phyloP scores from a whole-genome alignment of 257 asterid genomes.

The Echium plantagineum region DNA sequence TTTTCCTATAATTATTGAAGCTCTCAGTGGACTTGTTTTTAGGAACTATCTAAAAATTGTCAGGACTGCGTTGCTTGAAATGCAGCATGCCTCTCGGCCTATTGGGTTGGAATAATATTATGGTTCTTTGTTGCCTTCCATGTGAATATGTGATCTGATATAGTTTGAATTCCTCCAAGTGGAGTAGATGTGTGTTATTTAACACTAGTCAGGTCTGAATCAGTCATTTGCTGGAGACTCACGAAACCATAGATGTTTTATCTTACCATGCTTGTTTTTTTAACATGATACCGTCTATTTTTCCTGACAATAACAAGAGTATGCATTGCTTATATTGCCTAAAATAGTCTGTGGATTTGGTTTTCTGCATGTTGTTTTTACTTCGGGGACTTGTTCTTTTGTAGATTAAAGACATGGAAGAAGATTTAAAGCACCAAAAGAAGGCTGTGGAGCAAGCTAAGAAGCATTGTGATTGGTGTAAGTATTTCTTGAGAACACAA shows the following conservation, averaged over 20 bases:
- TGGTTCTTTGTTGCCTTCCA: neutral
- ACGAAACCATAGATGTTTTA: neutral
- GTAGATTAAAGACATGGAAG: slow-evolving; percentile 84
- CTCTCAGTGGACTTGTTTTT: too few species aligned
- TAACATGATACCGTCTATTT: neutral
- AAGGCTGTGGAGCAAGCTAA: slow-evolving; percentile 61
- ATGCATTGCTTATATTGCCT: neutral
- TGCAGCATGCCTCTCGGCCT: too few species aligned
- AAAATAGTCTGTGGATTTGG: slow-evolving; percentile 6
- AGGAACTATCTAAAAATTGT: too few species aligned
- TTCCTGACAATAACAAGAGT: neutral
- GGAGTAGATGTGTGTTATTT: neutral
- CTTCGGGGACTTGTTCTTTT: slow-evolving; percentile 10
- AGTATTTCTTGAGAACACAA: slow-evolving; percentile 21
- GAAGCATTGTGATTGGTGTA: slow-evolving; percentile 36
- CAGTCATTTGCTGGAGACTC: neutral
- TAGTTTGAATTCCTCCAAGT: neutral
- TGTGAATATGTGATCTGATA: too few species aligned
- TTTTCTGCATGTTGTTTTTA: slow-evolving; percentile 7
- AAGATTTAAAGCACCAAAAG: slow-evolving; percentile 52
- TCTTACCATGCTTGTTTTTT: neutral
- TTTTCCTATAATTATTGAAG: too few species aligned
- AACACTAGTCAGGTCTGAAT: neutral
- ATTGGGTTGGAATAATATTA: too few species aligned
- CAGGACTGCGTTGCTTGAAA: too few species aligned